These are phyloP conservation scores for Cyberlindnera petersonii DNA, from an alignment of 805 yeast genomes.

Conservation along the genomic window DNA sequence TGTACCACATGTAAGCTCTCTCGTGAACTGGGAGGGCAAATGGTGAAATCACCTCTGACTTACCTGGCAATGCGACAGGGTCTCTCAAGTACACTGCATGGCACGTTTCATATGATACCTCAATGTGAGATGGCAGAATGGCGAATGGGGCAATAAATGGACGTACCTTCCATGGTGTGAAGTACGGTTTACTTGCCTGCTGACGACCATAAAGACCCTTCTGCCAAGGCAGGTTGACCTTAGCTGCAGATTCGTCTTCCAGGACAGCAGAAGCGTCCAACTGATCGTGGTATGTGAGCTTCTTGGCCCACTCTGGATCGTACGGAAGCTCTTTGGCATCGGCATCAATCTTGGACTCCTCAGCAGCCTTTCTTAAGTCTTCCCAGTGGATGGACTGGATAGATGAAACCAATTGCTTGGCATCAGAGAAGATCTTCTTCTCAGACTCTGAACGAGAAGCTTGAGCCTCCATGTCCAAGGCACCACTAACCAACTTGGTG, in stretches of 20 bases:
- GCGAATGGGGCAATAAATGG: slow-evolving; percentile 92
- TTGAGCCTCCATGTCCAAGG: slow-evolving; percentile 16
- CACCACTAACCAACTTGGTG: slow-evolving; percentile 6
- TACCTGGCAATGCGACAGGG: slow-evolving; percentile 96
- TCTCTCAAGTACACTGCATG: slow-evolving; percentile 96
- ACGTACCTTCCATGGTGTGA: slow-evolving; percentile 96
- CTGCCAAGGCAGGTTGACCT: slow-evolving; percentile 79
- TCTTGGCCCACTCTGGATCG: slow-evolving; percentile 49
- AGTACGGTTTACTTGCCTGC: slow-evolving; percentile 74
- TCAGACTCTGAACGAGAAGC: slow-evolving; percentile 28
- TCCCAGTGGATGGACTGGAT: slow-evolving; percentile 25
- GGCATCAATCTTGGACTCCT: slow-evolving; percentile 26
- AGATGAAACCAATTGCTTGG: slow-evolving; percentile 23
- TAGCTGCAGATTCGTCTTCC: slow-evolving; percentile 48
- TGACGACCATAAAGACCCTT: slow-evolving; percentile 72
- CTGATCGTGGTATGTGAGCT: slow-evolving; percentile 39
- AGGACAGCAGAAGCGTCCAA: slow-evolving; percentile 42
- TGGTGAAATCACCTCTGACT: slow-evolving; percentile 92
- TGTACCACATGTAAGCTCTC: slow-evolving; percentile 92
- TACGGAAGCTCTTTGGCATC: slow-evolving; percentile 34
- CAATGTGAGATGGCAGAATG: slow-evolving; percentile 86
- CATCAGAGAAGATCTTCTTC: slow-evolving; percentile 29
- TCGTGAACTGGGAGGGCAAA: slow-evolving; percentile 78
- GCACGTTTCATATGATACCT: slow-evolving; percentile 85
- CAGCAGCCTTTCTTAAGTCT: slow-evolving; percentile 30